Percentiles rank a stretch among this genome's conserved stretches.
phyloP scores from a whole-genome alignment of 345 rosid genomes.

The Ricinus communis region DNA sequence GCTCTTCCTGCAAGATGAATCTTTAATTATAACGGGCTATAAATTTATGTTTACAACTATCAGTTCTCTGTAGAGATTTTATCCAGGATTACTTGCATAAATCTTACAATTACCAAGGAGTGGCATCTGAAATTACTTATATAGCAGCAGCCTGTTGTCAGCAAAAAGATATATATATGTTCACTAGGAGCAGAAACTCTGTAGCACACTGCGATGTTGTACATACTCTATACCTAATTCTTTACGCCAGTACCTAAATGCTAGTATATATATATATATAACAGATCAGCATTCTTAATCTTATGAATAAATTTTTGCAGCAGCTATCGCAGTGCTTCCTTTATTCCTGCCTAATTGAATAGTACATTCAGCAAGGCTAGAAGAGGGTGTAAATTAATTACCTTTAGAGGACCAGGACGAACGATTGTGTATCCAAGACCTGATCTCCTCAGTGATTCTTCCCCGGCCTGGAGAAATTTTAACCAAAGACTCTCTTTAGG shows the following conservation, averaged over 20 bases:
- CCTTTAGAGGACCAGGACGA: slow-evolving; percentile 93
- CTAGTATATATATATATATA: no score
- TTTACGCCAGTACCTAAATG: no score
- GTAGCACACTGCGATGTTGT: no score
- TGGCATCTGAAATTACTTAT: not conserved
- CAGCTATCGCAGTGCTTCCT: no score
- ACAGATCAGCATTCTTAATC: not conserved
- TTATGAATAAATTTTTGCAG: not conserved
- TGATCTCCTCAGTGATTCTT: slow-evolving; percentile 87
- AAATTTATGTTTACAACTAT: no score
- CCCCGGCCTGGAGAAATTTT: slow-evolving; percentile 65
- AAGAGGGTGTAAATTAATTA: slow-evolving; percentile 17
- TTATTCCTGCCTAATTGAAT: not conserved
- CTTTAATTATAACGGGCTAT: not conserved
- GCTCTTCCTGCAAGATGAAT: slow-evolving; percentile 73
- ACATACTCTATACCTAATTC: no score
- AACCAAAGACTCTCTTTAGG: not conserved
- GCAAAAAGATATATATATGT: not conserved
- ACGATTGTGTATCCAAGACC: slow-evolving; percentile 95
- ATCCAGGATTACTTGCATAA: no score
- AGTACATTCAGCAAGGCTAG: not conserved
- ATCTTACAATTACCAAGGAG: not conserved
- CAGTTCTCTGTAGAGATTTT: not conserved
- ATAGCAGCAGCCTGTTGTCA: no score
- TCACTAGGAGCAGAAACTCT: no score